Percentiles rank a stretch among this genome's conserved stretches.
Evolutionary conservation across 331 rosid genomes (phyloP).

Genomic region (Acacia concinna): DNA sequence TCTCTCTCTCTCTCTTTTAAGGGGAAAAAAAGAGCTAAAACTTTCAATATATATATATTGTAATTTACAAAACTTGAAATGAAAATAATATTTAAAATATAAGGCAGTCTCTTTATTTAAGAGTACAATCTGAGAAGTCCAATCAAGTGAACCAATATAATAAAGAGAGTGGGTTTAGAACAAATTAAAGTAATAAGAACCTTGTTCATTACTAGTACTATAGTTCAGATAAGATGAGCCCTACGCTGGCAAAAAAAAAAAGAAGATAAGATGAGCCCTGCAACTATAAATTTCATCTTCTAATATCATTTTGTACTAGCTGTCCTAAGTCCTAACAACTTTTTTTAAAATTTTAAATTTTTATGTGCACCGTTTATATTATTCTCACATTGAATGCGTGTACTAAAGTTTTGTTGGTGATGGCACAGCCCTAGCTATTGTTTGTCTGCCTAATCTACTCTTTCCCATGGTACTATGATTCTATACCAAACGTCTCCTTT

Average conservation of each 20-base stretch:
- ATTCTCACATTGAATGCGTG: slow-evolving; percentile 20
- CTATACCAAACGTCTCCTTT: slow-evolving; percentile 1
- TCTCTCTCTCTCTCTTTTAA: no score
- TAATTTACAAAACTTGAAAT: neutral
- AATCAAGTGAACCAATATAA: slow-evolving; percentile 47
- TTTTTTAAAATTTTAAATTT: neutral
- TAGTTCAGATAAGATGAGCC: slow-evolving; percentile 5
- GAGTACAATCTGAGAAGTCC: slow-evolving; percentile 5
- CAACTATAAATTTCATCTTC: neutral
- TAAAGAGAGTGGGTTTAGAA: slow-evolving; percentile 41
- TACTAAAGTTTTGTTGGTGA: slow-evolving; percentile 20
- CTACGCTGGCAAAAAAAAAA: no score
- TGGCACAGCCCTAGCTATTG: neutral
- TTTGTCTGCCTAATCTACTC: slow-evolving; percentile 34
- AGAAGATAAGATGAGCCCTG: slow-evolving; percentile 7
- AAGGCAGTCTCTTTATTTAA: neutral
- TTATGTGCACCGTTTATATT: slow-evolving; percentile 30
- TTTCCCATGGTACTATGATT: slow-evolving; percentile 30
- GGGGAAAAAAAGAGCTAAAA: no score
- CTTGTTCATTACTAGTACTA: slow-evolving; percentile 22
- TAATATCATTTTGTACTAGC: slow-evolving; percentile 9
- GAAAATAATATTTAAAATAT: neutral
- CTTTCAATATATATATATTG: no score
- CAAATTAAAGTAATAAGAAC: slow-evolving; percentile 52
- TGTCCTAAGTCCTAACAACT: slow-evolving; percentile 6